Evolutionary conservation across 1,284 basidiomycete genomes (phyloP).

Genomic region (Heterobasidion occidentale): DNA sequence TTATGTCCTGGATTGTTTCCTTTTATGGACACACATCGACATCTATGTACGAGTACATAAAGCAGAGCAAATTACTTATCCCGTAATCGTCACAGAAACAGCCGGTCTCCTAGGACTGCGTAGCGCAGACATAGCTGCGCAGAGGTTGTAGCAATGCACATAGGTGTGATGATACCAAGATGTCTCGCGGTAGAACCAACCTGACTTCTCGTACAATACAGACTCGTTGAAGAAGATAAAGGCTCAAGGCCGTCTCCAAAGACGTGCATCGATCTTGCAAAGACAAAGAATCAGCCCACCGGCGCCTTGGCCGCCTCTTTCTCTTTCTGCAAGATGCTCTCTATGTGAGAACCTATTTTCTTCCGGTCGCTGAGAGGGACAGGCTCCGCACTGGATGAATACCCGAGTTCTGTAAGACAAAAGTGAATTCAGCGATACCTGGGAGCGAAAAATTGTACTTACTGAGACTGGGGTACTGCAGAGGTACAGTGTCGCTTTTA

Average conservation of each 20-base stretch:
- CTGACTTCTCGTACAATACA: no score
- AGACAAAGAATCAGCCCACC: neutral
- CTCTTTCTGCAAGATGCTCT: constrained; percentile 40
- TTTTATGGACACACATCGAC: neutral
- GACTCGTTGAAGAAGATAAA: no score
- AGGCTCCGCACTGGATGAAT: constrained; percentile 34
- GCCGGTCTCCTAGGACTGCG: no score
- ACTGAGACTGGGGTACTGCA: constrained; percentile 70
- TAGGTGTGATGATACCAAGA: no score
- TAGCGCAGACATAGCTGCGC: no score
- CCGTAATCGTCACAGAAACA: no score
- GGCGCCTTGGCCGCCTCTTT: constrained; percentile 49
- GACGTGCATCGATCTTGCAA: no score
- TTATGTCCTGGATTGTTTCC: neutral
- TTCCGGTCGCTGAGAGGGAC: constrained; percentile 41
- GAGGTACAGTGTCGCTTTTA: constrained; percentile 41
- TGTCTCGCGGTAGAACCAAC: no score
- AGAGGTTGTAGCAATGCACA: no score
- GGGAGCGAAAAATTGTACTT: constrained; percentile 14
- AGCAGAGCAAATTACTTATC: neutral
- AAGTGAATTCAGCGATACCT: neutral
- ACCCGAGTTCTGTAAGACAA: constrained; percentile 37
- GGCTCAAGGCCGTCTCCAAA: no score
- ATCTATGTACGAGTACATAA: neutral
- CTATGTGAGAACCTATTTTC: constrained; percentile 37